phyloP scores from a whole-genome alignment of 352 stramenopile genomes.

The Globisporangium abappressorium region DNA sequence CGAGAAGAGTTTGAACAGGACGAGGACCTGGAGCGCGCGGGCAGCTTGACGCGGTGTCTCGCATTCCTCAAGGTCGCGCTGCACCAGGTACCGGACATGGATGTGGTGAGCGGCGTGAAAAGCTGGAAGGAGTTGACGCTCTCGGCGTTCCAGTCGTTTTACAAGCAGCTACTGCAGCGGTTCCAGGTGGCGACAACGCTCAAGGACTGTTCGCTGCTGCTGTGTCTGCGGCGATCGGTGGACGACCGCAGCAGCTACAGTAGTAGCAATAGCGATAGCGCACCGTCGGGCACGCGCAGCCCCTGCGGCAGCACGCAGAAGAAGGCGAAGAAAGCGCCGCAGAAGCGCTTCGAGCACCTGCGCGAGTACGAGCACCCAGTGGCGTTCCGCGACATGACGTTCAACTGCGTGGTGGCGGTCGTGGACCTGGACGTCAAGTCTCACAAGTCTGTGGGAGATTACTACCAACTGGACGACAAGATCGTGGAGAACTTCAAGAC shows the following conservation, averaged over 20 bases:
- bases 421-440: conserved; percentile 87
- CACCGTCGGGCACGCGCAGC: conserved; percentile 2
- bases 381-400: conserved; percentile 59
- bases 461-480: conserved; percentile 77
- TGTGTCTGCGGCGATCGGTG: conserved; percentile 58
- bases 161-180: conserved; percentile 56
- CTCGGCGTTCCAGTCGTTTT: conserved; percentile 43
- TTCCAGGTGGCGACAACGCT: conserved; percentile 84
- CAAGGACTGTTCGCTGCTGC: conserved; percentile 81
- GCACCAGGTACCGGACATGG: conserved; percentile 34
- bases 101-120: conserved; percentile 22
- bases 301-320: conserved; percentile 15
- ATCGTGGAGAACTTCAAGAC: conserved; percentile 61
- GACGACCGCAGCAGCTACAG: conserved; percentile 18
- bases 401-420: conserved; percentile 78
- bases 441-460: conserved; percentile 83
- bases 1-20: conserved; percentile 23
- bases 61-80: conserved; percentile 53
- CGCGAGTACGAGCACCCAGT: conserved; percentile 66
- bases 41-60: conserved; percentile 41
- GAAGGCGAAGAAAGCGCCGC: background rate
- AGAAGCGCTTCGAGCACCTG: conserved; percentile 56
- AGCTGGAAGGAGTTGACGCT: conserved; percentile 45
- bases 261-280: conserved; percentile 9
- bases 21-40: conserved; percentile 36